Evolutionary conservation across 1,139 yeast genomes (phyloP), one percentile per base, ranked within the genome.

Genomic region (Lizanozyma gosingica): DNA sequence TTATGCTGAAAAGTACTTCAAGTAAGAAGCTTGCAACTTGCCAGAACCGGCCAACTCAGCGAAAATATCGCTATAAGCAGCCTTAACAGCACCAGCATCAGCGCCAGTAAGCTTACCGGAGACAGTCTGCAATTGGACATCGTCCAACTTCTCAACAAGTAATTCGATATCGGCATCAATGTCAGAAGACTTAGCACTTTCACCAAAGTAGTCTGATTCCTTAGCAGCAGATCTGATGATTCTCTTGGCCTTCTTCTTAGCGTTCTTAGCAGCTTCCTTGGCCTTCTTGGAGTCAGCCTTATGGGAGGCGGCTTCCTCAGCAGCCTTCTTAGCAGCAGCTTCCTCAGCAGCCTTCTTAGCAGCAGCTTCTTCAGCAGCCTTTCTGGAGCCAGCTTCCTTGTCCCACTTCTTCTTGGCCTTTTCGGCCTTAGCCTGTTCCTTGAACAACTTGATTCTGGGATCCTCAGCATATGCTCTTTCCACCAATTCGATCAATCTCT

Each of bases 231-330:
- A 67, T 77, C 97, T 87, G 51, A 92, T 67, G 42, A 85, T 68
- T 76, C 97, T 86, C 88, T 86, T 92, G 74, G 84, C 87, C 86
- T 90, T 92, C 94, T 85, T 92, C 77, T 85, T 87, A 38, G 97
- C 96, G 52, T 79, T 80, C 75, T 88, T 90, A 44, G 96, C 96
- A 56, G 96, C 95, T 73, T 92, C 97, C 74, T 90, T 94, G 49
- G 90, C 81, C 74, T 92, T 92, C 76, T 90, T 90, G 56, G 81
- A 67, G 50, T 67, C 71, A 49, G 76, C 83, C 66, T 85, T 87
- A 38, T 74, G 71, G 41, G 67, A 71, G 45, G 79, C 80, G 36
- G 67, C 94, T 42, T 76, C 87, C 62, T 82, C 94, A 43, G 85
- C 87, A 55, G 83, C 85, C 56, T 76, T 78, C 55, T 76, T 76